phyloP scores from a whole-genome alignment of 495 filamentous ascomycete species.

The Cercophora sp. region DNA sequence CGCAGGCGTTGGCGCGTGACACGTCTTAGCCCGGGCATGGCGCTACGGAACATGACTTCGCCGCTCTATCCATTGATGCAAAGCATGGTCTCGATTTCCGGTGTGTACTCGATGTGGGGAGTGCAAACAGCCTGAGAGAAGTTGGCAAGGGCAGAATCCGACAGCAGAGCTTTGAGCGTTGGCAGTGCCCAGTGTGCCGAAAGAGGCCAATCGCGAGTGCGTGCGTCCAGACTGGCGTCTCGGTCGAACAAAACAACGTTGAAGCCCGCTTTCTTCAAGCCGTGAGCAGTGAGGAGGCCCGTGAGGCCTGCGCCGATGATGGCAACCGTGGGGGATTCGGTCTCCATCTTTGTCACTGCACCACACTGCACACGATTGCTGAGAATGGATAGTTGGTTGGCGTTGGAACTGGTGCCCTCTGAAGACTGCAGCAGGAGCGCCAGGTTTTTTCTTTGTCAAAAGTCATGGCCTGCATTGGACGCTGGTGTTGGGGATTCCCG shows the following conservation, averaged over 20 bases:
- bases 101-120: constrained; percentile 31
- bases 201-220: constrained; percentile 54
- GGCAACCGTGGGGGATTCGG: too few species aligned
- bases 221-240: constrained; percentile 30
- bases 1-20: constrained; percentile 40
- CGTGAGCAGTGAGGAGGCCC: too few species aligned
- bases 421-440: too few species aligned
- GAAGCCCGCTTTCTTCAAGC: too few species aligned
- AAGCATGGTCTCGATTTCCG: constrained; percentile 33
- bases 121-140: constrained; percentile 35
- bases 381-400: too few species aligned
- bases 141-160: constrained; percentile 32
- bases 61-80: constrained; percentile 48
- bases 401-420: too few species aligned
- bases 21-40: constrained; percentile 40
- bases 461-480: too few species aligned
- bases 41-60: constrained; percentile 33
- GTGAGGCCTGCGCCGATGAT: too few species aligned
- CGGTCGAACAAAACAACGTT: constrained; percentile 47
- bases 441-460: too few species aligned
- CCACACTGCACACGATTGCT: too few species aligned
- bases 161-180: constrained; percentile 26
- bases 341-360: too few species aligned
- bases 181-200: constrained; percentile 50
- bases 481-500: too few species aligned